Evolutionary conservation across 2,329 filamentous ascomycete species (phyloP), one percentile per base, ranked within the genome.

Genomic region (Chrysoporthe austroafricana): DNA sequence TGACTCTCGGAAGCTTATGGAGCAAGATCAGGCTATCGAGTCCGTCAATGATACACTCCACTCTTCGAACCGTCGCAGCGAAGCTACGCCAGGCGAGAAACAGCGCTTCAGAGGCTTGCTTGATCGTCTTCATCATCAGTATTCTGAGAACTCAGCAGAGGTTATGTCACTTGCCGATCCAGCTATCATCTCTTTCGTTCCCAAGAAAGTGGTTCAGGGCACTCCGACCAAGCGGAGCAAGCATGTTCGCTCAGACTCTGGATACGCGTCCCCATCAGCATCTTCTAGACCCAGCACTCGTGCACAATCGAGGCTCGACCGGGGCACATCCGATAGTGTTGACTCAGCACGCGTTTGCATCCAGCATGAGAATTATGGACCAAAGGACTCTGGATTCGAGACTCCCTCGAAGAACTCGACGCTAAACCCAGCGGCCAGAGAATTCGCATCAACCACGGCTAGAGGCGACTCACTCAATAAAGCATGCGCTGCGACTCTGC

Each of bases 351-450:
- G 62, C 5, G 5, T 56, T 7, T 9, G n/a, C 21, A 14, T 36
- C 4, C 34, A 59, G 21, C 62, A 62, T 60, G 26, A 26, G 32
- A 63, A 63, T 6, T 14, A 16, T 21, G 42, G 26, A 26, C 64
- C 64, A 3, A 64, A 63, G 13, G n/a, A 63, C 13, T 57, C 46
- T 14, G 44, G 46, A n/a, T 39, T 39, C 26, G 34, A 54, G 32
- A 64, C 46, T 11, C 43, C 62, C 7, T 63, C 62, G 18, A 70
- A 68, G 42, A 34, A 34, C 43, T 65, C 68, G 16, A 61, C 36
- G 0, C 66, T 70, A n/a, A 70, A 70, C 32, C 68, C 68, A 9
- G 46, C 68, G 7, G 68, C 68, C 50, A 68, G 62, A n/a, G 66
- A 44, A 50, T 70, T 70, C 58, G 62, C 68, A 13, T 50, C 34